These are phyloP conservation scores for Piper betle DNA, from an alignment of 164 flowering plant species.

Conservation along the genomic window DNA sequence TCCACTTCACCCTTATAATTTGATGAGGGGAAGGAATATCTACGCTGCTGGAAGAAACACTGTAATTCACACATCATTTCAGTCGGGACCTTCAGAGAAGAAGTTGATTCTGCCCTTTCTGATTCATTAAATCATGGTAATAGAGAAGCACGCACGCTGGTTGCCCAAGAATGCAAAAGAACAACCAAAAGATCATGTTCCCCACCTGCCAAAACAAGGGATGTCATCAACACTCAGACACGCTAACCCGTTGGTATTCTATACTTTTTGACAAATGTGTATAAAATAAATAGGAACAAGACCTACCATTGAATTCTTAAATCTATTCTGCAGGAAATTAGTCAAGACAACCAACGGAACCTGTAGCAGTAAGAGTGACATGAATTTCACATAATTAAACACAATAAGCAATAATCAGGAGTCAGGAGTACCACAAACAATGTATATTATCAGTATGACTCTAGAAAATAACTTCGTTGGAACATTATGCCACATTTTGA, in stretches of 20 bases:
- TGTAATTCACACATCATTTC: background rate
- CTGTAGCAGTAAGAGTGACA: constrained; percentile 22
- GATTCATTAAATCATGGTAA: constrained; percentile 93
- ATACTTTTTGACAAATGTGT: too few relatives aligned
- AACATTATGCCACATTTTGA: constrained; percentile 87
- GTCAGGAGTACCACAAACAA: background rate
- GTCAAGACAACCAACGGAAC: constrained; percentile 80
- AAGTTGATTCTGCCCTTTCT: constrained; percentile 22
- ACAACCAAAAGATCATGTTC: constrained; percentile 88
- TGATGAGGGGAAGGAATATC: too few relatives aligned
- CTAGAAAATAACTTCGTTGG: constrained; percentile 37
- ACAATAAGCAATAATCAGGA: background rate
- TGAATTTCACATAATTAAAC: too few relatives aligned
- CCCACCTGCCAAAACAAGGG: constrained; percentile 52
- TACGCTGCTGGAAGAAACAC: background rate
- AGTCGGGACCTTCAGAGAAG: background rate
- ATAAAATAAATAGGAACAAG: background rate
- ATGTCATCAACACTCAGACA: background rate
- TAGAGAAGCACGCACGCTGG: constrained; percentile 88
- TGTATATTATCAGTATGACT: background rate
- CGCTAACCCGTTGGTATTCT: background rate
- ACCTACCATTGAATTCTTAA: constrained; percentile 68
- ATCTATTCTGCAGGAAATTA: constrained; percentile 59
- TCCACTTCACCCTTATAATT: too few relatives aligned
- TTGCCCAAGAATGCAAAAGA: constrained; percentile 88